Evolutionary conservation across 495 filamentous ascomycete genomes (phyloP).

Genomic region (Tuber calosporum): DNA sequence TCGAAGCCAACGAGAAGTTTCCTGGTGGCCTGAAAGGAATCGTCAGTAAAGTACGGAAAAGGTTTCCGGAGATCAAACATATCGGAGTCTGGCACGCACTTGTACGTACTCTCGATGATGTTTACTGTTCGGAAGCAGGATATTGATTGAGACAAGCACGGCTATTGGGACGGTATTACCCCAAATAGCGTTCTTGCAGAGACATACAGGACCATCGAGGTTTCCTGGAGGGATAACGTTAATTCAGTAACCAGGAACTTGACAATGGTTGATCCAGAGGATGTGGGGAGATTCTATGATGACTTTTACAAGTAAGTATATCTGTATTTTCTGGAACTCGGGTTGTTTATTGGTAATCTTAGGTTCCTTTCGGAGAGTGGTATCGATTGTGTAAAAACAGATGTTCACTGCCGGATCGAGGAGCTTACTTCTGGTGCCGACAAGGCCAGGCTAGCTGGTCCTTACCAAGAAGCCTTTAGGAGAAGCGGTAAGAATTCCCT

Average conservation of each 20-base stretch:
- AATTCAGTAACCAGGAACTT: slow-evolving; percentile 54
- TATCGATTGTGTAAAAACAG: slow-evolving; percentile 78
- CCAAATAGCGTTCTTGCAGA: slow-evolving; percentile 61
- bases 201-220: slow-evolving; percentile 66
- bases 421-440: slow-evolving; percentile 53
- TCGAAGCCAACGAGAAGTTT: slow-evolving; percentile 79
- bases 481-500: slow-evolving; percentile 47
- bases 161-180: slow-evolving; percentile 88
- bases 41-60: slow-evolving; percentile 58
- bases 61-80: slow-evolving; percentile 65
- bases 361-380: slow-evolving; percentile 59
- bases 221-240: slow-evolving; percentile 52
- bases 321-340: not conserved
- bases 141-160: slow-evolving; percentile 45
- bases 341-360: slow-evolving; percentile 13
- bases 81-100: slow-evolving; percentile 93
- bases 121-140: not conserved
- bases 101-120: not conserved
- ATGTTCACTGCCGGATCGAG: slow-evolving; percentile 82
- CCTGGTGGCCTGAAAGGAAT: slow-evolving; percentile 66
- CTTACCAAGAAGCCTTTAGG: slow-evolving; percentile 84
- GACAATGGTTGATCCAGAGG: slow-evolving; percentile 66
- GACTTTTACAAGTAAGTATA: slow-evolving; percentile 64
- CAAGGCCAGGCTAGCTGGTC: slow-evolving; percentile 58
- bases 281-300: slow-evolving; percentile 67